Base-by-base conservation (phyloP, 371 early-diverging fungal genomes). In the Blakeslea trispora region DNA sequence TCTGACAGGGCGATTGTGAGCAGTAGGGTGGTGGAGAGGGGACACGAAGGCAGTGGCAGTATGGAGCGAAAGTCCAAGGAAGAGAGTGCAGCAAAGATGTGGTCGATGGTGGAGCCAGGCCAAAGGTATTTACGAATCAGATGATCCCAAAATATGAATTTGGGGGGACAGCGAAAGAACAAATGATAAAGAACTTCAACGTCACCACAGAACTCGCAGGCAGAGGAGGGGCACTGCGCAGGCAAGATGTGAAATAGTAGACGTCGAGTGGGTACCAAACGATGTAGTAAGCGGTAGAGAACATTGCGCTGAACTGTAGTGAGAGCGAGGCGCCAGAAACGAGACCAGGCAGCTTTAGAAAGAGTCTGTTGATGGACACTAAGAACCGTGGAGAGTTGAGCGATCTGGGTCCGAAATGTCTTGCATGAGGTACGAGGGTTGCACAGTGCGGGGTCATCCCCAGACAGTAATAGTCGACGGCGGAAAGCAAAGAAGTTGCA, bases 201-300 rank as follows among this genome's bases (percentile, higher is more conserved):
- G 14, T 37, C 11, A 10, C 37, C 37, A 37, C 37, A 37, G 14
- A 37, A 14, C 3, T 14, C 9, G 14, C 37, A 37, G 11, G 37
- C 9, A 37, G 37, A 14, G 14, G 37, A 37, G 11, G 37, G 14
- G 11, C 11, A 14, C 9, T 9, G 13, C 9, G 37, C 11, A 37
- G 37, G 37, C 37, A 37, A 37, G 9, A 37, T 13, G 11, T 37
- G 37, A 9, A 14, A 37, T 10, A 37, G 14, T 13, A 37, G 37
- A 9, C 37, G 37, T 37, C 14, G 11, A 14, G 37, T 37, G 37
- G 48, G 48, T 31, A 23, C 10, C 11, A 41, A 9, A 10, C 42
- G 22, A 40, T 51, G 52, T 15, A 41, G 40, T 23, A 40, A 50
- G 15, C 51, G 51, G 23, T 22, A 50, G 10, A 22, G 21, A 22